Base-by-base conservation (phyloP, 202 grass and related monocot species). In the Schoenoplectus triqueter region DNA sequence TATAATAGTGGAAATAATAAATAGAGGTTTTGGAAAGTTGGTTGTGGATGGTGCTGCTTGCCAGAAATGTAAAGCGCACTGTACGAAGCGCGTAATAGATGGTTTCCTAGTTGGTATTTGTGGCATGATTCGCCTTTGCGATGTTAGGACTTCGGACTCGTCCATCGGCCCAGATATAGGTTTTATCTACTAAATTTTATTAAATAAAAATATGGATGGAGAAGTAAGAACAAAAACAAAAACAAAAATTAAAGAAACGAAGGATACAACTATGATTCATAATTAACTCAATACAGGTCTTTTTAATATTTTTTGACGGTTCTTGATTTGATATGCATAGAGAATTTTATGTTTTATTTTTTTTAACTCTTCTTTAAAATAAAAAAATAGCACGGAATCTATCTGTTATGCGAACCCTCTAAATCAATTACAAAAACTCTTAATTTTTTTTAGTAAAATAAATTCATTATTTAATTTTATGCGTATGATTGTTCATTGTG, bases 21-120 rank as follows among this genome's bases (percentile, higher is more conserved):
- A 75, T 55, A 55, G 6, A 55, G 14, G 72, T 75, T 75, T 75
- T 55, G 72, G 72, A 75, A 75, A 75, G 45, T 11, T 71, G 6
- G 68, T 54, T 22, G 50, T 76, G 10, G 10, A 5, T 55, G 20
- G 45, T 19, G 46, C 69, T 50, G 21, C 46, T 73, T 73, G n/a
- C 69, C 69, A 11, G 11, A 73, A 2, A 73, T 73, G 46, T 19
- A 69, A 76, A 76, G 72, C 50, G 50, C 72, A 31, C 48, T 76
- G 14, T 2, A 20, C 10, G 2, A 55, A 50, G 50, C 9, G 10
- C 2, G 10, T 3, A 76, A 56, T 40, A 31, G 72, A 56, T 40
- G 3, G 19, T 56, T 76, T 76, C 50, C 49, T 76, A 13, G 49
- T 56, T 76, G 22, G 61, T 21, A 64, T 21, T 64, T 20, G 18